Conservation (phyloP, 257 asterid genomes). For the Fraxinus excelsior region DNA sequence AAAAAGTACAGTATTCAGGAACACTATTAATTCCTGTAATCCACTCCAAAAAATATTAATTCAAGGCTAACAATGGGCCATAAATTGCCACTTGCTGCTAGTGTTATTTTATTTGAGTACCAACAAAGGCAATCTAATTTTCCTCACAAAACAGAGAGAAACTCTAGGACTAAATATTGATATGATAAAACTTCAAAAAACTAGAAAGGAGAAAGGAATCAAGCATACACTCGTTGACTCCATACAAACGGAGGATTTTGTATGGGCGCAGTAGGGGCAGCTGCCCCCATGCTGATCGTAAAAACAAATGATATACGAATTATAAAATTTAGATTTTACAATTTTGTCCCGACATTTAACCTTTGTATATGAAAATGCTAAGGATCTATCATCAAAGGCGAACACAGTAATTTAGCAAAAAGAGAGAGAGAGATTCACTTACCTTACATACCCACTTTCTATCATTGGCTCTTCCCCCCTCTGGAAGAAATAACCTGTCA, state of each 20-base stretch:
- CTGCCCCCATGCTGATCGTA: neutral
- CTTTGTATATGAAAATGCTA: too few species aligned
- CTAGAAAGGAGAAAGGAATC: too few species aligned
- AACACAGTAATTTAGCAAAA: neutral
- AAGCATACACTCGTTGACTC: neutral
- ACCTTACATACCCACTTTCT: neutral
- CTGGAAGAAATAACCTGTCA: neutral
- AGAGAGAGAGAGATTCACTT: neutral
- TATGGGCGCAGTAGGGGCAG: neutral
- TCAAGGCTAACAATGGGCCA: neutral
- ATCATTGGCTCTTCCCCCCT: neutral
- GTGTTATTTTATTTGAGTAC: neutral
- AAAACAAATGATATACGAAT: neutral
- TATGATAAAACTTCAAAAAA: neutral
- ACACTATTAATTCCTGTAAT: neutral
- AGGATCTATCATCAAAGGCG: neutral
- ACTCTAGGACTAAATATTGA: neutral
- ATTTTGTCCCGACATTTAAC: neutral
- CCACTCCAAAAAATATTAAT: neutral
- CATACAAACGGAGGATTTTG: too few species aligned
- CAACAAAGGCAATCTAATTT: neutral
- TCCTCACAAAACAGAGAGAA: neutral
- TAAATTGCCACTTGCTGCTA: neutral
- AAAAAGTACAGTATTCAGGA: neutral
- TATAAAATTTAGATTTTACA: too few species aligned